Base-by-base conservation (phyloP, 139 green algal species). In the Tetradesmus obliquus region DNA sequence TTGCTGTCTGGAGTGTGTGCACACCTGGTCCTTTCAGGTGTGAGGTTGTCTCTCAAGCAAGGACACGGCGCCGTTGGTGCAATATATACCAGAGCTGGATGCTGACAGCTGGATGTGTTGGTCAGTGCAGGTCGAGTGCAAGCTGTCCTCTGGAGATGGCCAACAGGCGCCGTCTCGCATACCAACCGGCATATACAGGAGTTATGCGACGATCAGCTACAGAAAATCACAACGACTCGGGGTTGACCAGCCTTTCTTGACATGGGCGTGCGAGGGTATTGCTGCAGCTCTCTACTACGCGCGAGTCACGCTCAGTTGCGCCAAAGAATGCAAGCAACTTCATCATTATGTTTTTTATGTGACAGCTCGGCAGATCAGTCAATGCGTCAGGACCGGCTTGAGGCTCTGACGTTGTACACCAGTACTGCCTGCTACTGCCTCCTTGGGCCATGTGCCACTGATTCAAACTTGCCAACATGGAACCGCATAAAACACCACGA, bases 1-100 rank as follows among this genome's bases (percentile, higher is more conserved):
- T 88, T 55, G 51, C 51, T 79, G 83, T 88, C 51, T 88, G 83
- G 10, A 69, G 3, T 89, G 60, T 81, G 53, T 45, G n/a, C 60
- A 32, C 55, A 71, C 22, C 51, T 71, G 55, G 22, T 89, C 60
- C n/a, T 82, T 51, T 71, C 54, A 89, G 54, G 62, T 58, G 12
- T 60, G 85, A 53, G n/a, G 85, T 71, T 19, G 79, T 13, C n/a
- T 19, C 85, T 24, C 79, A 22, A 1, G 24, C 85, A 76, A 24
- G 60, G 17, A 24, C 66, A 24, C 66, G 5, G 66, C 66, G 5
- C 66, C 66, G 66, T 5, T 13, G 5, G 66, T 24, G 17, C 66
- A n/a, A 24, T 76, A 3, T 24, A 24, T 24, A 24, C 66, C 32
- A 45, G 32, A 45, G 32, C 32, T 45, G 32, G 32, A 45, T 45